Evolutionary conservation across 2,329 filamentous ascomycete genomes (phyloP), one percentile per base, ranked within the genome.

Genomic region (Fusarium nelsonii): DNA sequence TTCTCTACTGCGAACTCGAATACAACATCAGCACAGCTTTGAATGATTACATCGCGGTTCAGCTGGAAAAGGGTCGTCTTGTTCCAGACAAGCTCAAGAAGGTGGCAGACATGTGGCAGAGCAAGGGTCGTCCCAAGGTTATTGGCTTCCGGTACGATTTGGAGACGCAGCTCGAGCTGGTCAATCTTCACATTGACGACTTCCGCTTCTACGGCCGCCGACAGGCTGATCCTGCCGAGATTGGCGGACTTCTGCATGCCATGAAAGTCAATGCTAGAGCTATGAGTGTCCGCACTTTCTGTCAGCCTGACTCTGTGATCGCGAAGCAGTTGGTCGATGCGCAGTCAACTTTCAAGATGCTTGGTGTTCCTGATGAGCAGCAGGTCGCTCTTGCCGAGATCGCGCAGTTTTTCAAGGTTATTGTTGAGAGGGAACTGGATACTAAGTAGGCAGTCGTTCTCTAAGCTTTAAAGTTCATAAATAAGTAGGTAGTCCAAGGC

Each of bases 1-100:
- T 89, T 10, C 75, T 89, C 9, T 88, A 87, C 74, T 86, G 85
- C 73, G 87, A 89, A 74, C 81, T 89, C 9, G 86, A 88, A 72
- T 89, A 83, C 68, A 77, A 82, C 59, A 74, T 89, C n/a, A 83
- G 81, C 60, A 83, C 81, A 7, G 82, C 83, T 0, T 74, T 88
- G 33, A 84, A 87, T 58, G 75, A 78, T 12, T 89, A 86, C 76
- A 84, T 88, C 58, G 82, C 80, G 12, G 74, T 79, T 16, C 85
- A 89, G 73, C 80, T 87, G 58, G 82, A 85, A 69, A 81, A 81
- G n/a, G 87, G 86, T n/a, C 85, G 85, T 2, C 78, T 89, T 7
- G 79, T 84, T 8, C 78, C 82, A 1, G 81, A 83, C 68, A 84
- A 85, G 71, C 81, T 86, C 62, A 84, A 84, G 69, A 83, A 81